These are phyloP conservation scores for Mycena galopus DNA, from an alignment of 768 basidiomycete genomes.

Conservation along the genomic window DNA sequence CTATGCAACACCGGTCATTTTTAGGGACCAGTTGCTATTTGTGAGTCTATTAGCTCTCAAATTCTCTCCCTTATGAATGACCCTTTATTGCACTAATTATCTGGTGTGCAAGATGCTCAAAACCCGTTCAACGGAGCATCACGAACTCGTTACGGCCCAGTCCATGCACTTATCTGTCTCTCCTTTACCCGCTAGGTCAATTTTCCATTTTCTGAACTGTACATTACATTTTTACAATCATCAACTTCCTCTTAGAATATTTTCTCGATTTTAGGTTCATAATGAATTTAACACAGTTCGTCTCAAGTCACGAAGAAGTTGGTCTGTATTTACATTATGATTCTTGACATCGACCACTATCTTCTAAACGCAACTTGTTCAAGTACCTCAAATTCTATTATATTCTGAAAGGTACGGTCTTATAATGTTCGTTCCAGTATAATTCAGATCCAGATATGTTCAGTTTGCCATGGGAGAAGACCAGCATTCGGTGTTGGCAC, in stretches of 20 bases:
- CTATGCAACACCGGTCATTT: too few species aligned
- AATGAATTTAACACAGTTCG: background rate
- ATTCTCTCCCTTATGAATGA: too few species aligned
- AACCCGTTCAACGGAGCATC: background rate
- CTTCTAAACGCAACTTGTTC: background rate
- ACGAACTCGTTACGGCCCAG: conserved; percentile 4
- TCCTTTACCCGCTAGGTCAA: too few species aligned
- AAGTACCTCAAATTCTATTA: background rate
- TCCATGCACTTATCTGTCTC: background rate
- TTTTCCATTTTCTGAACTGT: too few species aligned
- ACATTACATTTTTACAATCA: background rate
- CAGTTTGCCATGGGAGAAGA: too few species aligned
- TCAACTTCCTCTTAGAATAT: background rate
- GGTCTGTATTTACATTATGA: background rate
- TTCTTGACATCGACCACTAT: background rate
- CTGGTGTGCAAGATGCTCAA: too few species aligned
- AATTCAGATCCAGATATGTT: too few species aligned
- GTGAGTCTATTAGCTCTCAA: too few species aligned
- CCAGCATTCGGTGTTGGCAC: too few species aligned
- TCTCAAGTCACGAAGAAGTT: background rate
- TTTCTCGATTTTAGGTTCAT: background rate
- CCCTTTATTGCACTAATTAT: too few species aligned
- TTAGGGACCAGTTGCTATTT: too few species aligned
- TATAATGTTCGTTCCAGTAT: too few species aligned
- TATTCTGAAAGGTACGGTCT: background rate